A percentile compares a stretch with the other conserved stretches of the same genome.
These are phyloP conservation scores for Oxytropis ochrocephala DNA, from an alignment of 306 rosid species.

Conservation along the genomic window DNA sequence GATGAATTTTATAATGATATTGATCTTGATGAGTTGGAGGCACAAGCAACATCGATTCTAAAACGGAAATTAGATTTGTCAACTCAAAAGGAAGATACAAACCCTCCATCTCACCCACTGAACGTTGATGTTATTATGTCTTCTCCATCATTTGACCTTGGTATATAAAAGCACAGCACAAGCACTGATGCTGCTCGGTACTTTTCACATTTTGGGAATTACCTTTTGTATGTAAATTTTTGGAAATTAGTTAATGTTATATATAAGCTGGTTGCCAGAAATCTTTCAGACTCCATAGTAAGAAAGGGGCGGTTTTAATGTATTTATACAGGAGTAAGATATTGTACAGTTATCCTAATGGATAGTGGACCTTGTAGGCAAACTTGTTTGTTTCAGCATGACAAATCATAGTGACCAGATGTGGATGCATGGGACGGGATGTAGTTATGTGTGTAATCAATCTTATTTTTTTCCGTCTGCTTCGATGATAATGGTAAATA, in stretches of 20 bases:
- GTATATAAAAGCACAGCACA: constrained; percentile 38
- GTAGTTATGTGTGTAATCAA: too few relatives aligned
- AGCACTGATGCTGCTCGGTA: background rate
- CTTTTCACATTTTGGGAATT: background rate
- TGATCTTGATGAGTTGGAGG: constrained; percentile 80
- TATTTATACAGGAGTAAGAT: background rate
- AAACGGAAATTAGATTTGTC: constrained; percentile 47
- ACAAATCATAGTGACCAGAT: background rate
- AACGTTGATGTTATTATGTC: constrained; percentile 22
- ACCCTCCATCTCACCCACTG: constrained; percentile 27
- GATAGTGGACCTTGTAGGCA: background rate
- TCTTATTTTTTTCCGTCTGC: too few relatives aligned
- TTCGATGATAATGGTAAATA: too few relatives aligned
- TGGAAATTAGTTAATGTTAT: background rate
- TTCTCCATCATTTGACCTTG: constrained; percentile 87
- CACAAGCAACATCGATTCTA: constrained; percentile 64
- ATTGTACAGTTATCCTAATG: background rate
- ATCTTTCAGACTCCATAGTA: background rate
- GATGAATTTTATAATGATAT: constrained; percentile 62
- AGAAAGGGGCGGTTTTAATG: background rate
- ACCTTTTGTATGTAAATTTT: background rate
- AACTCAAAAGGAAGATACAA: constrained; percentile 27
- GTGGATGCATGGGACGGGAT: too few relatives aligned
- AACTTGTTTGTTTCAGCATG: background rate
- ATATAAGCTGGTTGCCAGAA: background rate